Evolutionary conservation across 2,329 filamentous ascomycete genomes (phyloP).

Genomic region (Cadophora malorum): DNA sequence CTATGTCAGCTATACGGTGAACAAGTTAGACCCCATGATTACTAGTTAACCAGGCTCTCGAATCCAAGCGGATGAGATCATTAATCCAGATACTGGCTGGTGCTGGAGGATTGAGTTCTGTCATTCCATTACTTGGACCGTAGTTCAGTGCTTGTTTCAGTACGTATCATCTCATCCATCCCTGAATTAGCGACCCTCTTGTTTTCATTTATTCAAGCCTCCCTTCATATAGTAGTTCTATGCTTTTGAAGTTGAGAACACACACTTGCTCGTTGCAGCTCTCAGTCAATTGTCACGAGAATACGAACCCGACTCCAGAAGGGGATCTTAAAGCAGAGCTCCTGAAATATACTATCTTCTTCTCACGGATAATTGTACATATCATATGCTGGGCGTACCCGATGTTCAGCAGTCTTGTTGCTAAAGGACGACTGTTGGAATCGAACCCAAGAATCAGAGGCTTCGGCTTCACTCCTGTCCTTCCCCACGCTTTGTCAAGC

Average conservation of each 20-base stretch:
- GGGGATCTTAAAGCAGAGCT: not conserved
- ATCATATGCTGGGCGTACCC: not conserved
- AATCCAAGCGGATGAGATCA: not conserved
- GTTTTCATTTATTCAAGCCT: not conserved
- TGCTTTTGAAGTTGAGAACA: not conserved
- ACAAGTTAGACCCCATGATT: not conserved
- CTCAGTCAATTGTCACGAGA: not conserved
- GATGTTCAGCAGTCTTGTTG: not conserved
- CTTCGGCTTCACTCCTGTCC: not conserved
- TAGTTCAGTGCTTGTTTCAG: not conserved
- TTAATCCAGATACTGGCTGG: too few relatives aligned
- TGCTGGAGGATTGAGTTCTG: not conserved
- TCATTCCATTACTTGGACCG: not conserved
- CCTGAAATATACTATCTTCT: not conserved
- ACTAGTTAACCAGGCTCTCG: not conserved
- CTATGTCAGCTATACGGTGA: not conserved
- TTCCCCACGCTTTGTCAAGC: slow-evolving; percentile 7
- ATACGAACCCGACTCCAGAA: not conserved
- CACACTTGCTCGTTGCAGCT: not conserved
- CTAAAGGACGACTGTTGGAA: not conserved
- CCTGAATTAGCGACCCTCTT: not conserved
- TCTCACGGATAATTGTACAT: not conserved
- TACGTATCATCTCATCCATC: not conserved
- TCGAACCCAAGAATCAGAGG: not conserved
- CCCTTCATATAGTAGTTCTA: not conserved